Percentiles rank a stretch among this genome's conserved stretches.
These are phyloP conservation scores for Chlamydomonas sp. DNA, from an alignment of 139 green algal genomes.

Conservation along the genomic window DNA sequence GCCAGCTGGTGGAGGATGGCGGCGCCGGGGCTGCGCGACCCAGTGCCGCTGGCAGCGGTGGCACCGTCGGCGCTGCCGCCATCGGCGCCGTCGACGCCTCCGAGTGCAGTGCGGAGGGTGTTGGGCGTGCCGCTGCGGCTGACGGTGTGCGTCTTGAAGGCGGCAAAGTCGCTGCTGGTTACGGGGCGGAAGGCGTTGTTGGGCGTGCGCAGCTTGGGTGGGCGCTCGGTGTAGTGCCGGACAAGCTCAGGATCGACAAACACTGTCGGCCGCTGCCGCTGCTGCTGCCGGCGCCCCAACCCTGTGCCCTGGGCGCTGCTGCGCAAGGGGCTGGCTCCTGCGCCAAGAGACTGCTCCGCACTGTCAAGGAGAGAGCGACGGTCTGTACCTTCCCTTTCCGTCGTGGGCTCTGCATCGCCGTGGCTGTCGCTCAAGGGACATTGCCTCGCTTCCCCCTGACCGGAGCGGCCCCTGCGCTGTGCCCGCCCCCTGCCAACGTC, in stretches of 20 bases:
- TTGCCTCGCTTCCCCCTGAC: too few species aligned
- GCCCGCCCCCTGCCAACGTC: too few species aligned
- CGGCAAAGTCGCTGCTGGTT: slow-evolving; percentile 29
- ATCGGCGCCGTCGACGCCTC: not conserved
- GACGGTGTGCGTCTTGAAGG: slow-evolving; percentile 30
- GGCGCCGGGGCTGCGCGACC: too few species aligned
- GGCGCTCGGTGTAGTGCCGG: slow-evolving; percentile 19
- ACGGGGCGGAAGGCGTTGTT: slow-evolving; percentile 23
- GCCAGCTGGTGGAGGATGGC: not conserved
- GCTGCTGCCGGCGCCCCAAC: not conserved
- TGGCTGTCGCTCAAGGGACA: too few species aligned
- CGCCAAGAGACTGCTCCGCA: not conserved
- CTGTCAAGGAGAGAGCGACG: too few species aligned
- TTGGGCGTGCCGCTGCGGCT: slow-evolving; percentile 9
- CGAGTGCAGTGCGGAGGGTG: not conserved
- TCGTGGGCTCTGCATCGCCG: too few species aligned
- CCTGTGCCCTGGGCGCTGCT: not conserved
- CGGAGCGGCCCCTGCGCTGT: too few species aligned
- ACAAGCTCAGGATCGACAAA: slow-evolving; percentile 25
- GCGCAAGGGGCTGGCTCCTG: too few species aligned
- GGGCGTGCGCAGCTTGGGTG: slow-evolving; percentile 33
- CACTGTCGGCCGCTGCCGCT: not conserved
- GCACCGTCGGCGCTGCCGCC: not conserved
- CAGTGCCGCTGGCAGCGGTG: not conserved
- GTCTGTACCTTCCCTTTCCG: too few species aligned